Base-by-base conservation (phyloP, 1,284 basidiomycete genomes). In the Apiotrichum akiyoshidainum region DNA sequence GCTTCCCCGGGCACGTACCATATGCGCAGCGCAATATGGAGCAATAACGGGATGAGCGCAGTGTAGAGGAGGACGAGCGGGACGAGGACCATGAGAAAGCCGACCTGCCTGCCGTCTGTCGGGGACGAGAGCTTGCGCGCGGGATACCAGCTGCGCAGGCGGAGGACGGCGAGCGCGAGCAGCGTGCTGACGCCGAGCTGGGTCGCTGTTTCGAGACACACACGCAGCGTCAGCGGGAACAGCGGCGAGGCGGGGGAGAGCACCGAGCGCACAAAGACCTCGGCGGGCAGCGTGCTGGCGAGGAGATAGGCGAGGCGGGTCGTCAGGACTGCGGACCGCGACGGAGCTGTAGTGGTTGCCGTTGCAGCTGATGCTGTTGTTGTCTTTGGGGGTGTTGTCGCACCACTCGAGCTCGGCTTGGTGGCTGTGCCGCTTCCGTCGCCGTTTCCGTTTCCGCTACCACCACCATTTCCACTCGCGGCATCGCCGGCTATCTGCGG, bases 31-130 rank as follows among this genome's bases (percentile, higher is more conserved):
- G 90, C 80, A 63, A 90, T 85, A 22, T 93, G 84, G 5, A 95
- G 83, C 71, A 93, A 87, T 11, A 92, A 82, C 65, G 94, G 94
- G 2, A 89, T 87, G 39, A 94, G 79, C 1, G 92, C 91, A 0
- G 91, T 91, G 72, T 92, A 93, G 61, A 94, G 82, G 5, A 94
- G 80, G 5, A 87, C 87, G 17, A 94, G 81, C 1, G 90, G 86
- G 40, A 93, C 84, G 40, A 91, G 82, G 1, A 85, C 85, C 52
- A 86, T 83, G 66, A 60, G 47, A 58, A 76, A 75, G 52, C 69
- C 58, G 17, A 61, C 59, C 42, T 65, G 65, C 16, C 74, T 49
- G 2, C 72, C 74, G 63, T 74, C 73, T 3, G 26, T 31, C 26
- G 26, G 26, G 26, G 26, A 31, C 26, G 26, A 31, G 26, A 31